These are phyloP conservation scores for Clavispora fructus DNA, from an alignment of 805 yeast species.

Conservation along the genomic window DNA sequence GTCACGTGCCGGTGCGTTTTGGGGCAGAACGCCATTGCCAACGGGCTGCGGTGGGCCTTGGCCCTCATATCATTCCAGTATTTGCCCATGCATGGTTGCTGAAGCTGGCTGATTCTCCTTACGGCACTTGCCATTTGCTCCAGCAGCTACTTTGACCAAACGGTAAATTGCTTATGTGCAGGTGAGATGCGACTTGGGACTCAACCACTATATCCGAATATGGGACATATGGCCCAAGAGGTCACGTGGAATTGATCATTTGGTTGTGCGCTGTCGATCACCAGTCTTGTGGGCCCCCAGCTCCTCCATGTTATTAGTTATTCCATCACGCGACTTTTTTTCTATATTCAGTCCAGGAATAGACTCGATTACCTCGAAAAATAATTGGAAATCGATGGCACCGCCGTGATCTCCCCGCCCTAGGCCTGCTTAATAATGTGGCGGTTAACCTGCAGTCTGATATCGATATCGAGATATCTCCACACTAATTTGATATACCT, in stretches of 20 bases:
- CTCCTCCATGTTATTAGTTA: no score
- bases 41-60: no score
- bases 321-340: no score
- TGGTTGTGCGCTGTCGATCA: not conserved
- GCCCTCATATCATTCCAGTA: no score
- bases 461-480: not conserved
- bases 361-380: no score
- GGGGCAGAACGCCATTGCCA: no score
- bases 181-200: not conserved
- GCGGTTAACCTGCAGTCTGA: not conserved
- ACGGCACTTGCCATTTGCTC: no score
- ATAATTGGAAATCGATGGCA: no score
- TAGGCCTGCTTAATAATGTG: not conserved
- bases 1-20: constrained; percentile 1
- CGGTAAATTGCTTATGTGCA: not conserved
- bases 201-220: not conserved
- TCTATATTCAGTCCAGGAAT: not conserved
- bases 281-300: no score
- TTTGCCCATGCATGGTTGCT: no score
- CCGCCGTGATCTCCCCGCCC: not conserved
- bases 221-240: not conserved
- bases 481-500: not conserved
- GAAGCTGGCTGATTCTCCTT: no score
- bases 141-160: no score
- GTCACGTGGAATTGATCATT: not conserved